Conservation (phyloP, 495 filamentous ascomycete species). For the Astrothelium subdiscretum region DNA sequence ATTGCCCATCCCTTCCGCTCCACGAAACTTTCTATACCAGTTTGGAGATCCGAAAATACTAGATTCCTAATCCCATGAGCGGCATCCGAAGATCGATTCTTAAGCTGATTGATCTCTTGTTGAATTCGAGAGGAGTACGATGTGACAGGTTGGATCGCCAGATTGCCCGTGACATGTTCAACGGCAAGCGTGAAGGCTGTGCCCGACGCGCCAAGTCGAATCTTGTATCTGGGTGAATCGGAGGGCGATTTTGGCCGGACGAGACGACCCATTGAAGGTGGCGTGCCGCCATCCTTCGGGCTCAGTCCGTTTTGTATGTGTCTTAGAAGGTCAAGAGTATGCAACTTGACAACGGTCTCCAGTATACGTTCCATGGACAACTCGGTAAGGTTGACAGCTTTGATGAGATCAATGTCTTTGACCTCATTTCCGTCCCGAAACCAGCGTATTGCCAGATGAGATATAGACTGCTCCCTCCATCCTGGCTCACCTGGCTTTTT, state of each 20-base stretch:
- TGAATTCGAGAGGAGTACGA: constrained; percentile 8
- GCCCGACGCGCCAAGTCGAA: constrained; percentile 6
- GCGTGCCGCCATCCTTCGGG: constrained; percentile 35
- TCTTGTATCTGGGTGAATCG: constrained; percentile 9
- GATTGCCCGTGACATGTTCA: constrained; percentile 16
- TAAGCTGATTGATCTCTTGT: constrained; percentile 14
- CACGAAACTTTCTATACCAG: constrained; percentile 15
- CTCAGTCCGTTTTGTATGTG: constrained; percentile 47
- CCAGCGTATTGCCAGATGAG: constrained; percentile 64
- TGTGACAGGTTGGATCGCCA: constrained; percentile 11
- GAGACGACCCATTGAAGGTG: constrained; percentile 40
- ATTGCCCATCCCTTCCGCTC: constrained; percentile 21
- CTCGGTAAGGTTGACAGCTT: constrained; percentile 45
- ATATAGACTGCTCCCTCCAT: constrained; percentile 23
- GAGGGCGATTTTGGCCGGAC: constrained; percentile 47
- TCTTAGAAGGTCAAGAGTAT: constrained; percentile 54
- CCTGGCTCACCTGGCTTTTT: constrained; percentile 29
- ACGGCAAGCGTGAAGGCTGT: constrained; percentile 6
- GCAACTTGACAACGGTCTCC: constrained; percentile 60
- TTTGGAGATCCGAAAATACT: constrained; percentile 14
- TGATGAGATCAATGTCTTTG: constrained; percentile 43
- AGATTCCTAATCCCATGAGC: constrained; percentile 12
- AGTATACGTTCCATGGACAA: constrained; percentile 65
- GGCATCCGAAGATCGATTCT: constrained; percentile 8
- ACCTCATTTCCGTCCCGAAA: constrained; percentile 69